Evolutionary conservation across 495 filamentous ascomycete genomes (phyloP).

Genomic region (Penicillium crystallinum): DNA sequence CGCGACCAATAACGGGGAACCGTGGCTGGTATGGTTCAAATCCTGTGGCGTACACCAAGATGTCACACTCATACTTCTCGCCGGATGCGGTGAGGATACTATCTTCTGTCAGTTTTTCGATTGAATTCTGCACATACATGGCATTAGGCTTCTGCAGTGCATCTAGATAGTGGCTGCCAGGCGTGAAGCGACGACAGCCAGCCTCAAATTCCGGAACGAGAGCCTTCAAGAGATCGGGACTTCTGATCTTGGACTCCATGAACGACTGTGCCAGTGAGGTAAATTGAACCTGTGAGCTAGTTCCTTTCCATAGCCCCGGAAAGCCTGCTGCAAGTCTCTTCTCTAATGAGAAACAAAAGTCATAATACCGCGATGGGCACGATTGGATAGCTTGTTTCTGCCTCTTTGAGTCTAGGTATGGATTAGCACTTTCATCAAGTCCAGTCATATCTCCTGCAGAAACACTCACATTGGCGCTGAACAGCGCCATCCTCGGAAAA

Average conservation of each 20-base stretch:
- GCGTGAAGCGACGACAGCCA: constrained; percentile 15
- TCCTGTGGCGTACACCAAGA: constrained; percentile 13
- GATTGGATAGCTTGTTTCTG: not conserved
- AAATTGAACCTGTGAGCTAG: not conserved
- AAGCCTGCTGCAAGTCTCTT: not conserved
- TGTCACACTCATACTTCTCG: constrained; percentile 5
- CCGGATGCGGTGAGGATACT: constrained; percentile 6
- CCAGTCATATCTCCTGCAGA: not conserved
- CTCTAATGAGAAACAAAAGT: not conserved
- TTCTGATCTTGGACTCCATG: constrained; percentile 4
- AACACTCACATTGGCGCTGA: constrained; percentile 1
- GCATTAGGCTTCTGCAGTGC: constrained; percentile 12
- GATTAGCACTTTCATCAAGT: not conserved
- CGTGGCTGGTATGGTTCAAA: constrained; percentile 10
- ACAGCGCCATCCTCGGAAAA: constrained; percentile 4
- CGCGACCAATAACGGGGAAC: constrained; percentile 10
- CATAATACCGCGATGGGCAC: not conserved
- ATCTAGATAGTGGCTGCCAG: constrained; percentile 12
- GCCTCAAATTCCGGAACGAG: constrained; percentile 12
- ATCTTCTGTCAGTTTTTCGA: constrained; percentile 2
- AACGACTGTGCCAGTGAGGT: not conserved
- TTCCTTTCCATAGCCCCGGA: constrained; percentile 6
- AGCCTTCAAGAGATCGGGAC: constrained; percentile 1
- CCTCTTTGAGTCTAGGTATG: not conserved
- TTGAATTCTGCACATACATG: constrained; percentile 7